Conservation (phyloP, 2,329 filamentous ascomycete genomes). For the Leptographium radiaticola region DNA sequence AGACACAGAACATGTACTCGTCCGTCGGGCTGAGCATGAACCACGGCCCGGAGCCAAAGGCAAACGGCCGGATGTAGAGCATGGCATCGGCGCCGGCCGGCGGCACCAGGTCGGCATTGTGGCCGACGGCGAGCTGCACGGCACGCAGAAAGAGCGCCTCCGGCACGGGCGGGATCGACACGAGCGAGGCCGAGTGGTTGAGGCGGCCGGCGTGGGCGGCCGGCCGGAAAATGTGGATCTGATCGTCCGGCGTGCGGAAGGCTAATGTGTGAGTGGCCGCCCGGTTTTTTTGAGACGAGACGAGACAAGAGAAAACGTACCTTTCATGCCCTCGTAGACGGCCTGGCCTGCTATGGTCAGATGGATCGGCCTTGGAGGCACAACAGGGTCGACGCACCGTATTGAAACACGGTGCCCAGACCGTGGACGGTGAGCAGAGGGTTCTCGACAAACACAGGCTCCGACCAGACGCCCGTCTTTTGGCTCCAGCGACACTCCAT, state of each 20-base stretch:
- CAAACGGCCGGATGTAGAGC: constrained; percentile 81
- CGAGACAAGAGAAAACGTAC: no score
- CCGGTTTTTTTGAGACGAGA: no score
- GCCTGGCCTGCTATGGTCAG: constrained; percentile 42
- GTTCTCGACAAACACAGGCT: constrained; percentile 66
- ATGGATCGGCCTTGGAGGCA: no score
- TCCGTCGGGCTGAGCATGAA: constrained; percentile 76
- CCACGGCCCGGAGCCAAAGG: constrained; percentile 81
- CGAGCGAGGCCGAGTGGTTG: constrained; percentile 70
- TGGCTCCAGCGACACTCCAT: constrained; percentile 75
- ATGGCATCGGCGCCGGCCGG: constrained; percentile 79
- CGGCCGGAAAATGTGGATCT: constrained; percentile 79
- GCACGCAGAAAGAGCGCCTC: constrained; percentile 62
- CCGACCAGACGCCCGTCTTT: constrained; percentile 62
- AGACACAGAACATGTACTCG: constrained; percentile 85
- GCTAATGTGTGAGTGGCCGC: constrained; percentile 27
- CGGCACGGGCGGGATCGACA: constrained; percentile 73
- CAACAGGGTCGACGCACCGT: constrained; percentile 36
- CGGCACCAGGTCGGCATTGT: constrained; percentile 85
- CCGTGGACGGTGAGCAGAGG: constrained; percentile 84
- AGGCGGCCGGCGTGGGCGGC: constrained; percentile 73
- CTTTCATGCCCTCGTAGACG: constrained; percentile 92
- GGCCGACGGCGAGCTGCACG: constrained; percentile 66
- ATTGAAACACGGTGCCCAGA: constrained; percentile 91
- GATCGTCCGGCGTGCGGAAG: constrained; percentile 63